Evolutionary conservation across 179 eudicot species (phyloP).

Genomic region (Beta lomatogona): DNA sequence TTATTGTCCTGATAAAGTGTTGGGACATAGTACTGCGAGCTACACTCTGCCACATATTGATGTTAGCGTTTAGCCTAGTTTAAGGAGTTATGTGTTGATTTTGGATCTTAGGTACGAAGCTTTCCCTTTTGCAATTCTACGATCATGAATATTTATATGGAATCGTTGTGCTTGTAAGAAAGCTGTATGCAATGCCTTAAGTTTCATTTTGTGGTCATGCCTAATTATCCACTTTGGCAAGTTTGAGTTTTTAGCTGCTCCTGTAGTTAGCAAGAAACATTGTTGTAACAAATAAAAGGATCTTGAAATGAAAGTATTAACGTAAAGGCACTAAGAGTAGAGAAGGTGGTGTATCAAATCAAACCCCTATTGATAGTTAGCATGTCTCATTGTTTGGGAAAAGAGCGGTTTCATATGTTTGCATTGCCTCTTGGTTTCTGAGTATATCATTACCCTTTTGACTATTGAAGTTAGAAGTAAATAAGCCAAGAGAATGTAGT

Average conservation of each 20-base stretch:
- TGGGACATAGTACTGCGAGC: not conserved
- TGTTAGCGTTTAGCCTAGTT: not conserved
- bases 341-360: not conserved
- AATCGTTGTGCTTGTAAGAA: not conserved
- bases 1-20: not conserved
- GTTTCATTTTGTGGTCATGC: not conserved
- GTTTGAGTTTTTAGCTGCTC: not conserved
- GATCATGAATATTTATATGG: not conserved
- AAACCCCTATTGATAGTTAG: not conserved
- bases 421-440: not conserved
- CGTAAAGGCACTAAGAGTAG: not conserved
- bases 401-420: not conserved
- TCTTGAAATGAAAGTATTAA: not conserved
- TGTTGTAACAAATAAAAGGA: not conserved
- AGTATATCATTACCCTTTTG: not conserved
- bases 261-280: not conserved
- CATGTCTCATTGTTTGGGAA: not conserved
- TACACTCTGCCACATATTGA: not conserved
- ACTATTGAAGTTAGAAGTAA: not conserved
- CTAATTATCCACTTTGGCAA: not conserved
- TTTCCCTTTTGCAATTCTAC: not conserved
- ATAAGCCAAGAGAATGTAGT: not conserved
- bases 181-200: not conserved
- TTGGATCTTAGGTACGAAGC: not conserved
- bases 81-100: not conserved